Percentiles rank a stretch among this genome's conserved stretches.
phyloP scores from a whole-genome alignment of 2,329 filamentous ascomycete species.

The Pestalotiopsis sp. region DNA sequence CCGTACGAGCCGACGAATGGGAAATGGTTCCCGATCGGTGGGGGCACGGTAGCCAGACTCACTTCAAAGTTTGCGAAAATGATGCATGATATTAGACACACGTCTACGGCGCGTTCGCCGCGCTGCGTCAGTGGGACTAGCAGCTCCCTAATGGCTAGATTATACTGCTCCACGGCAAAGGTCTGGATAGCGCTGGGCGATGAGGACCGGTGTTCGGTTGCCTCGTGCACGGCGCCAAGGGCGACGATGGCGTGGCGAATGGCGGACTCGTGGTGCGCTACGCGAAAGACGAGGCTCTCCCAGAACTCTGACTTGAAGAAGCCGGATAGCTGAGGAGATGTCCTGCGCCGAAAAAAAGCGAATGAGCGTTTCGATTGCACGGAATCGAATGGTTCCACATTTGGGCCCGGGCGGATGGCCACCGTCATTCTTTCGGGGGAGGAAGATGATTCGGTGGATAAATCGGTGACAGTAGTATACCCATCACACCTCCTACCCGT shows the following conservation, averaged over 20 bases:
- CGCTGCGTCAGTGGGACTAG: neutral
- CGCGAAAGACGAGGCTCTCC: slow-evolving; percentile 10
- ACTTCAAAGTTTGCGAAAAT: slow-evolving; percentile 14
- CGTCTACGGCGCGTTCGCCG: slow-evolving; percentile 3
- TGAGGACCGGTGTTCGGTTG: neutral
- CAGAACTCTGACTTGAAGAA: slow-evolving; percentile 14
- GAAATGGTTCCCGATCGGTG: neutral
- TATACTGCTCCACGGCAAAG: slow-evolving; percentile 13
- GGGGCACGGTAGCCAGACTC: neutral
- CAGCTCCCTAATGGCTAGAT: slow-evolving; percentile 11
- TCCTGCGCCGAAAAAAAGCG: slow-evolving; percentile 9
- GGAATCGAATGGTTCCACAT: neutral
- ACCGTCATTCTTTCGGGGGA: neutral
- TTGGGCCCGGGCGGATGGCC: neutral
- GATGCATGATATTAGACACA: slow-evolving; percentile 13
- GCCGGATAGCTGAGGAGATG: slow-evolving; percentile 9
- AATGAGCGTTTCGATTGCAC: slow-evolving; percentile 6
- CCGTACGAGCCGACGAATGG: neutral
- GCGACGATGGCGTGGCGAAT: slow-evolving; percentile 11
- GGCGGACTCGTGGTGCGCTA: slow-evolving; percentile 11
- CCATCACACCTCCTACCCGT: slow-evolving; percentile 9
- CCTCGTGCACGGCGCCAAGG: slow-evolving; percentile 8
- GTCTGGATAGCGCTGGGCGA: neutral
- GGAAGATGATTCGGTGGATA: neutral
- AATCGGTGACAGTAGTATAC: neutral